A percentile compares a stretch with the other conserved stretches of the same genome.
phyloP scores from a whole-genome alignment of 2,329 filamentous ascomycete genomes.

The Ustulina deusta region DNA sequence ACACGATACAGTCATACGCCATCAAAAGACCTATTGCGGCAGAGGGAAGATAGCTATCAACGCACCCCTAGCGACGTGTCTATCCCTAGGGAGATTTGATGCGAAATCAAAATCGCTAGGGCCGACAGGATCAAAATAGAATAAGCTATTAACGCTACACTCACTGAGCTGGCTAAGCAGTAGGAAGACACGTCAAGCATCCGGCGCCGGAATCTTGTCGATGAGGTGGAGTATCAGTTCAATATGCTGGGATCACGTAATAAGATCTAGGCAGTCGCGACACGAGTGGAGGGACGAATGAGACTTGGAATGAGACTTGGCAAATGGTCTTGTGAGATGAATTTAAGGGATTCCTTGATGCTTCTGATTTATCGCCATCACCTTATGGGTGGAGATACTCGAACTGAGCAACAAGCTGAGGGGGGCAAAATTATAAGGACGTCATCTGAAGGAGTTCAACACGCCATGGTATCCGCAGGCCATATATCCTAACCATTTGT shows the following conservation, averaged over 20 bases:
- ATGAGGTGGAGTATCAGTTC: constrained; percentile 25
- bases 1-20: constrained; percentile 38
- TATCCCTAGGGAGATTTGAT: constrained; percentile 10
- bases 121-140: constrained; percentile 19
- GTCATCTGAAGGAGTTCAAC: neutral
- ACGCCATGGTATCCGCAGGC: neutral
- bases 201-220: constrained; percentile 21
- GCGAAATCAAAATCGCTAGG: neutral
- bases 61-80: constrained; percentile 30
- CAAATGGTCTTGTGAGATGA: constrained; percentile 1
- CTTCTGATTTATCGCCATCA: constrained; percentile 1
- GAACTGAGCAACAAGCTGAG: neutral
- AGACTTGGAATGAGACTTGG: constrained; percentile 19
- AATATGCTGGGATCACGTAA: constrained; percentile 25
- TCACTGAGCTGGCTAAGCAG: constrained; percentile 12
- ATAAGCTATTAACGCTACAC: constrained; percentile 12
- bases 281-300: constrained; percentile 12
- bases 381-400: neutral
- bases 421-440: neutral
- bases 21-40: constrained; percentile 27
- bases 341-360: neutral
- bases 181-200: constrained; percentile 33
- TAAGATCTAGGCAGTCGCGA: constrained; percentile 17
- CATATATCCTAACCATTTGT: neutral
- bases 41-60: constrained; percentile 12